phyloP scores from a whole-genome alignment of 768 basidiomycete genomes.

The Obba rivulosa region DNA sequence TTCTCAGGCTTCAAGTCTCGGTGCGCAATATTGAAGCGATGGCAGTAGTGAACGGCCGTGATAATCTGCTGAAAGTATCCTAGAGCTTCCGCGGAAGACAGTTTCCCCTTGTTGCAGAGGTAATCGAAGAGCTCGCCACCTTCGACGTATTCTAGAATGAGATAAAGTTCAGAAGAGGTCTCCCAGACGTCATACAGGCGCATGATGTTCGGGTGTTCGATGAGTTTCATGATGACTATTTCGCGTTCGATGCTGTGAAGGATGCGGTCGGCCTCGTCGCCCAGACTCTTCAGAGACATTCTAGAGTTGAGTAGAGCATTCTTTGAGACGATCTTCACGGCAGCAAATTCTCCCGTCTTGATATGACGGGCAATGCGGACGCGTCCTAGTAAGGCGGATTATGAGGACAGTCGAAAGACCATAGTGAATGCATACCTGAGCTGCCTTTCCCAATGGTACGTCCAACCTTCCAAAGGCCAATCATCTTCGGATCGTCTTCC shows the following conservation, averaged over 20 bases:
- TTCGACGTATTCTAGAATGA: constrained; percentile 92
- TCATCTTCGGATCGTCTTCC: constrained; percentile 32
- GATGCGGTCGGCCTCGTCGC: constrained; percentile 70
- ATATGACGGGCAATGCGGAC: constrained; percentile 86
- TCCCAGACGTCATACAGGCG: constrained; percentile 97
- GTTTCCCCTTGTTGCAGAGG: constrained; percentile 71
- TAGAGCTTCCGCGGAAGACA: constrained; percentile 67
- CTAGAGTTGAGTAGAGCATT: constrained; percentile 56
- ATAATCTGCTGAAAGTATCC: constrained; percentile 94
- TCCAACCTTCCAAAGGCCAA: constrained; percentile 52
- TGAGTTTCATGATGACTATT: constrained; percentile 96
- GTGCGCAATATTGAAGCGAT: constrained; percentile 91
- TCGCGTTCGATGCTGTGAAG: constrained; percentile 84
- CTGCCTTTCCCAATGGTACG: constrained; percentile 50
- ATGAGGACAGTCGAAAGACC: neutral
- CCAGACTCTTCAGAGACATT: constrained; percentile 62
- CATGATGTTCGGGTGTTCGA: constrained; percentile 93
- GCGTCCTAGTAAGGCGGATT: constrained; percentile 49
- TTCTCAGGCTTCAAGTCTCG: constrained; percentile 96
- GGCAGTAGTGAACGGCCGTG: constrained; percentile 85
- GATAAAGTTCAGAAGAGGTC: constrained; percentile 79
- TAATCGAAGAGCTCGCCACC: constrained; percentile 95
- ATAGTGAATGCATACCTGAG: constrained; percentile 31
- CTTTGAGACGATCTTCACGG: constrained; percentile 93
- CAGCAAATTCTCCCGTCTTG: constrained; percentile 85